Percentiles rank a stretch among this genome's conserved stretches.
phyloP scores from a whole-genome alignment of 306 rosid genomes.

The Arachis stenosperma region DNA sequence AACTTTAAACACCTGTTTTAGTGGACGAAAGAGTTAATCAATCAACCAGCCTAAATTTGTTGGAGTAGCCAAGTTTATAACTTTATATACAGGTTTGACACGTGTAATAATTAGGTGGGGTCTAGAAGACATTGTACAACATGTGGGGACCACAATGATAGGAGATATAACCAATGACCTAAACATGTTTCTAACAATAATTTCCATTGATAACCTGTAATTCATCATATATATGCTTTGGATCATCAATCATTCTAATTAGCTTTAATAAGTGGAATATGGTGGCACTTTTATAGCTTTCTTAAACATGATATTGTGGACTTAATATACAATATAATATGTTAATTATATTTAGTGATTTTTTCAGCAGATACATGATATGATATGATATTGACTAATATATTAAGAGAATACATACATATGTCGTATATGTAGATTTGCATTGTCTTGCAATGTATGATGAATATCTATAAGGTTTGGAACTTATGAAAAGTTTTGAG shows the following conservation, averaged over 20 bases:
- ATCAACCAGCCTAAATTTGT: no score
- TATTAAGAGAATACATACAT: no score
- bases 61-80: background rate
- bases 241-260: constrained; percentile 9
- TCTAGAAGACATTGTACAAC: constrained; percentile 7
- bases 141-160: constrained; percentile 37
- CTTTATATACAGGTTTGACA: constrained; percentile 15
- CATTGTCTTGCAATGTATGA: no score
- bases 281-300: background rate
- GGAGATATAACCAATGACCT: constrained; percentile 36
- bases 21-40: no score
- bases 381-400: no score
- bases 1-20: no score
- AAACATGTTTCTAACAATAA: constrained; percentile 50
- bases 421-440: no score
- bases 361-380: no score
- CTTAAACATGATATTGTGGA: background rate
- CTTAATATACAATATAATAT: no score
- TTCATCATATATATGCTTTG: constrained; percentile 22
- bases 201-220: constrained; percentile 29
- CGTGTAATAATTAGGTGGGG: constrained; percentile 44
- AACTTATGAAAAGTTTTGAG: no score
- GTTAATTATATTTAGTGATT: no score
- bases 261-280: background rate
- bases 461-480: no score